Evolutionary conservation across 306 rosid genomes (phyloP).

Genomic region (Myrica gale): DNA sequence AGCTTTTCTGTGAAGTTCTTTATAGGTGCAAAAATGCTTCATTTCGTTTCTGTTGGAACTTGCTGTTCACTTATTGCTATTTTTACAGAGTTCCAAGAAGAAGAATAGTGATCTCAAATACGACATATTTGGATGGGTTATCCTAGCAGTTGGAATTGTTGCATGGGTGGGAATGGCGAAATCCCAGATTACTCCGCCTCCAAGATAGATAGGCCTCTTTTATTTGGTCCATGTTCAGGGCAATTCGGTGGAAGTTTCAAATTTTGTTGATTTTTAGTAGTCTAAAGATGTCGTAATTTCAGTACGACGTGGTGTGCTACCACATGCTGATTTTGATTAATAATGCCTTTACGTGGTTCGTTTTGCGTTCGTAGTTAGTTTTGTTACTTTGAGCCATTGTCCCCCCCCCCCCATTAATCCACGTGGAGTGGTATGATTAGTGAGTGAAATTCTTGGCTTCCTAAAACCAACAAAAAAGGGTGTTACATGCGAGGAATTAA

Average conservation of each 20-base stretch:
- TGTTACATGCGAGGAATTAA: too few species aligned
- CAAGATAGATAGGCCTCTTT: constrained; percentile 48
- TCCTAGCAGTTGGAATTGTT: constrained; percentile 68
- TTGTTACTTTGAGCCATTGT: background rate
- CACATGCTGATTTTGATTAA: constrained; percentile 21
- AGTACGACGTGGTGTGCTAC: constrained; percentile 23
- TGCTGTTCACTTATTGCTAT: background rate
- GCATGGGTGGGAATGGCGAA: constrained; percentile 77
- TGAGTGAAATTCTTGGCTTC: background rate
- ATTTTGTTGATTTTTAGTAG: constrained; percentile 16
- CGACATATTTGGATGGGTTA: constrained; percentile 81
- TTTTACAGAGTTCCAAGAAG: constrained; percentile 54
- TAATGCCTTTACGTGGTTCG: constrained; percentile 12
- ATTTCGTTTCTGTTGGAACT: background rate
- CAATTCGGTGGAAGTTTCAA: constrained; percentile 28
- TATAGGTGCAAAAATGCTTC: background rate
- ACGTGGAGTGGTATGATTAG: background rate
- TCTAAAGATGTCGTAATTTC: constrained; percentile 24
- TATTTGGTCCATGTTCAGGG: constrained; percentile 13
- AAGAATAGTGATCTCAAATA: constrained; percentile 64
- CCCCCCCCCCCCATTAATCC: background rate
- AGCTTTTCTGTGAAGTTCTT: background rate
- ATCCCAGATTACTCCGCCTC: constrained; percentile 62
- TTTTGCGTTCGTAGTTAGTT: background rate
- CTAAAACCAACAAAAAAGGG: too few species aligned